phyloP scores from a whole-genome alignment of 169 alveolate genomes.

The Amoebophrya sp. region DNA sequence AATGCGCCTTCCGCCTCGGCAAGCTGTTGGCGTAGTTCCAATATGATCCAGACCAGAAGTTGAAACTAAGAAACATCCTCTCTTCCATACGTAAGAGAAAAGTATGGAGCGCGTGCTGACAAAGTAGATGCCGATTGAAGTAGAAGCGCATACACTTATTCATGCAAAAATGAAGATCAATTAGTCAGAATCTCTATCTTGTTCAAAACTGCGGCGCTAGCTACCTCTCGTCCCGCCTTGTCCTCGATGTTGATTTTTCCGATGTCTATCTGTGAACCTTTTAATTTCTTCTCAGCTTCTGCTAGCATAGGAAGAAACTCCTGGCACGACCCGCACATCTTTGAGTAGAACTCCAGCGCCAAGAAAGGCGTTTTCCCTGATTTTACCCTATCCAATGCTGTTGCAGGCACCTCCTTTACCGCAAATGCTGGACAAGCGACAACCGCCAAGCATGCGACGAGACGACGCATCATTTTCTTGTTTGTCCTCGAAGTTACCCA shows the following conservation, averaged over 20 bases:
- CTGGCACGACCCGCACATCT: background rate
- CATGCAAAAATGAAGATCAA: too few relatives aligned
- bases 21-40: too few relatives aligned
- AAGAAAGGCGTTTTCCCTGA: background rate
- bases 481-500: too few relatives aligned
- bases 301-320: background rate
- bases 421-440: too few relatives aligned
- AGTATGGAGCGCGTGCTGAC: too few relatives aligned
- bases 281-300: background rate
- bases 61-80: background rate
- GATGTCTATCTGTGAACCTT: background rate
- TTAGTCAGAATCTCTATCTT: background rate
- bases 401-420: background rate
- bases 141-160: too few relatives aligned
- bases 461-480: too few relatives aligned
- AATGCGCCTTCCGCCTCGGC: background rate
- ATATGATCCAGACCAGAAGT: too few relatives aligned
- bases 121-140: too few relatives aligned
- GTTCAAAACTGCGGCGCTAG: background rate
- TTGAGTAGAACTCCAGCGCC: conserved; percentile 11
- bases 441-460: too few relatives aligned
- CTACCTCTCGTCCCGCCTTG: background rate
- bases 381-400: background rate
- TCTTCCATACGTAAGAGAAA: background rate
- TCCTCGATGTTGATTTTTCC: background rate